Conservation (phyloP, 108 stramenopile species). For the Cyclotella sp. region DNA sequence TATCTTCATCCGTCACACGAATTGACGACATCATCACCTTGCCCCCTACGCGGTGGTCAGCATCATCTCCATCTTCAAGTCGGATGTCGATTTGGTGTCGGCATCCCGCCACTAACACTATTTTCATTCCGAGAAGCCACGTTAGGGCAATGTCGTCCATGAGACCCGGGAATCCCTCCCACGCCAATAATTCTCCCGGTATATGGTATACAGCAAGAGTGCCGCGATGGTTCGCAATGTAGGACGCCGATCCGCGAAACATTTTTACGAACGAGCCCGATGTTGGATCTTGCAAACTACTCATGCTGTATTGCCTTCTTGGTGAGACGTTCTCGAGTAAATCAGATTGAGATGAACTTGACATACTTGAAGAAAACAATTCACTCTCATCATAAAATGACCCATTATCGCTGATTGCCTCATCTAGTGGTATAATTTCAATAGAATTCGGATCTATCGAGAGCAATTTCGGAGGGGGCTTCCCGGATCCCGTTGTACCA, state of each 20-base stretch:
- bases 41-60: slow-evolving; percentile 39
- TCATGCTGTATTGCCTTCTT: neutral
- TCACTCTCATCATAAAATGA: slow-evolving; percentile 9
- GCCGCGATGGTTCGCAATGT: slow-evolving; percentile 94
- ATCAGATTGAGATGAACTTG: slow-evolving; percentile 1
- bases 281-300: slow-evolving; percentile 10
- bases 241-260: slow-evolving; percentile 93
- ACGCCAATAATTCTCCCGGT: slow-evolving; percentile 77
- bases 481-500: neutral
- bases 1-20: slow-evolving; percentile 84
- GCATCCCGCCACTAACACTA: slow-evolving; percentile 85
- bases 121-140: slow-evolving; percentile 91
- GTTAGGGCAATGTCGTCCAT: slow-evolving; percentile 94
- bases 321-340: neutral
- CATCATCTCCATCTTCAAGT: slow-evolving; percentile 39
- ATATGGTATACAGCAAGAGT: slow-evolving; percentile 92
- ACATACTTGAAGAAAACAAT: neutral
- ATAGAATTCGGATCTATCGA: slow-evolving; percentile 51
- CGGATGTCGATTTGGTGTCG: slow-evolving; percentile 83
- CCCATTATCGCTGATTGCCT: no score
- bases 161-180: slow-evolving; percentile 77
- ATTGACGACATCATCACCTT: slow-evolving; percentile 69
- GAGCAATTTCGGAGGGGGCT: slow-evolving; percentile 18
- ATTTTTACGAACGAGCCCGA: slow-evolving; percentile 83
- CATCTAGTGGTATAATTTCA: slow-evolving; percentile 44